Evolutionary conservation across 257 asterid genomes (phyloP), one percentile per base, ranked within the genome.

Genomic region (Galeopsis tetrahit): DNA sequence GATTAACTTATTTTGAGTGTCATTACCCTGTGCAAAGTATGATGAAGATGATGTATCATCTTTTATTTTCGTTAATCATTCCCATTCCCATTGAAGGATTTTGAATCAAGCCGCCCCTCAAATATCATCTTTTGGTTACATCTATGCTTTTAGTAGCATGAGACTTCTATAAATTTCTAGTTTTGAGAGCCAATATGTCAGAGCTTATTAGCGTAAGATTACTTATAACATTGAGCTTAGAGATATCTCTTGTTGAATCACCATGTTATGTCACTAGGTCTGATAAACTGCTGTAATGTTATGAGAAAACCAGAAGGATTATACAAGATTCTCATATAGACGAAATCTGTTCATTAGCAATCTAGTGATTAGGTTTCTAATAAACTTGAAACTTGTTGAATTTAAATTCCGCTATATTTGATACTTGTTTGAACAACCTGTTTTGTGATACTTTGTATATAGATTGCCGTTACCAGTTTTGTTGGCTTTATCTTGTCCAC

Each of bases 141-240:
- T 52, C 39, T 56, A 39, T 38, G 67, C 58, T 17, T 46, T 17
- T 62, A 48, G 75, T 39, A 32, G 39, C 28, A 33, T 10, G 52
- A 59, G 15, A 48, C 42, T 7, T 56, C 15, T 70, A 8, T 10
- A 14, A 58, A 21, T 48, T 33, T 66, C 4, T 7, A 10, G 46
- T 21, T 5, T 44, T 43, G 35, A 3, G 6, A 43, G 10, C 28
- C 15, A 11, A 11, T 11, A 10, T 13, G 38, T 57, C 42, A 10
- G 42, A 39, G 11, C 55, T 5, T 14, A 46, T 5, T 15, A 35
- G 40, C 4, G 4, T 33, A 33, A 34, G 9, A 11, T 40, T 39
- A 56, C 66, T 21, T 40, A 14, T 13, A 5, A 28, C 7, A 64
- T 64, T 64, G 70, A 64, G 39, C 57, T 65, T 6, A 21, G 42